Conservation (phyloP, 1,139 yeast species). For the Diutina ranongensis region DNA sequence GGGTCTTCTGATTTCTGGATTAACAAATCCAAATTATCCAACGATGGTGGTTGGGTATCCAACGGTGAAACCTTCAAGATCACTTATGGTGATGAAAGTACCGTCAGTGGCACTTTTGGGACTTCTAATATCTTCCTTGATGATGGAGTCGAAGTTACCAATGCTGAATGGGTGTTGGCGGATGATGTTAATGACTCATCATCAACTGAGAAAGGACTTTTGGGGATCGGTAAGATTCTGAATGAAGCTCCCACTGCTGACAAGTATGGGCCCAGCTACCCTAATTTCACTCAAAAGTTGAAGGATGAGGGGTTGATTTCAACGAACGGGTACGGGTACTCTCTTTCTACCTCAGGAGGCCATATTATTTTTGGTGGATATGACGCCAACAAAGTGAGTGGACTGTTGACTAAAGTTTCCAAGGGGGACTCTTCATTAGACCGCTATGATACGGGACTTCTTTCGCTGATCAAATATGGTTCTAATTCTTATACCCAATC, state of each 20-base stretch:
- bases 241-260: not conserved
- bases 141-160: slow-evolving; percentile 6
- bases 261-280: not conserved
- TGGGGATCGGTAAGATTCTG: slow-evolving; percentile 7
- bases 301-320: not conserved
- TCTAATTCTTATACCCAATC: not conserved
- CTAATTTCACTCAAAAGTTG: not conserved
- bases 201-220: slow-evolving; percentile 7
- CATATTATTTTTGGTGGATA: not conserved
- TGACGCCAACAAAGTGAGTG: not conserved
- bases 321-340: not conserved
- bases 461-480: no score
- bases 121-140: slow-evolving; percentile 6
- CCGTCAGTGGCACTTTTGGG: slow-evolving; percentile 8
- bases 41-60: not conserved
- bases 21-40: no score
- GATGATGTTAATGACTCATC: not conserved
- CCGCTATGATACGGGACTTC: not conserved
- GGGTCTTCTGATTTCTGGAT: slow-evolving; percentile 11
- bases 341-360: not conserved
- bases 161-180: slow-evolving; percentile 9
- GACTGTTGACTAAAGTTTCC: not conserved
- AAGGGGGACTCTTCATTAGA: no score
- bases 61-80: slow-evolving; percentile 8
- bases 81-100: slow-evolving; percentile 7